Conservation (phyloP, 306 rosid species). For the Dicorynia guianensis region DNA sequence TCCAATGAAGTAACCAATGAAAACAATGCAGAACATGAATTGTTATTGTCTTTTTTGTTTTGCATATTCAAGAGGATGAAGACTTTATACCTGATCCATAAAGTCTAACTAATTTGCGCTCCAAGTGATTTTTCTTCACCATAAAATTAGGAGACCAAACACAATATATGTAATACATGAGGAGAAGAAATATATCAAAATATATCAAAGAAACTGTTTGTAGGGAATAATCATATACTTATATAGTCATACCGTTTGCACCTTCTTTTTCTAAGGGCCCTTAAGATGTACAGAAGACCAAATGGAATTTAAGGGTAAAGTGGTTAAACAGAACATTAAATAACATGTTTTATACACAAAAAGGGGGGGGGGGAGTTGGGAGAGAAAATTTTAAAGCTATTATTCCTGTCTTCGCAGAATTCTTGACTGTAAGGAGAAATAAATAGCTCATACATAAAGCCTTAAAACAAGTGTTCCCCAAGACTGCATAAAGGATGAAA, state of each 20-base stretch:
- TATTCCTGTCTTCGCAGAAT: neutral
- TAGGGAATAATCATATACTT: conserved; percentile 44
- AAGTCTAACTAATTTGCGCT: conserved; percentile 44
- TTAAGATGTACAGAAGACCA: conserved; percentile 48
- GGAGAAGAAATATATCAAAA: conserved; percentile 33
- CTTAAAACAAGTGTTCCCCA: neutral
- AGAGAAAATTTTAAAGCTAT: conserved; percentile 2
- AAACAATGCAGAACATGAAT: neutral
- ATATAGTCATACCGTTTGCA: conserved; percentile 50
- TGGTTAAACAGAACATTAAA: conserved; percentile 13
- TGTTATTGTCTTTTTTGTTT: neutral
- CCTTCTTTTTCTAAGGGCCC: conserved; percentile 49
- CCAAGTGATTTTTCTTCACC: conserved; percentile 36
- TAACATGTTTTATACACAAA: neutral
- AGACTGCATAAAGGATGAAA: neutral
- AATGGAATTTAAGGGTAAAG: conserved; percentile 38
- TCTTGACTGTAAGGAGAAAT: conserved; percentile 15
- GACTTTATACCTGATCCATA: conserved; percentile 44
- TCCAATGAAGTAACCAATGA: neutral
- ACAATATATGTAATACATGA: conserved; percentile 9
- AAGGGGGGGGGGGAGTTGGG: neutral
- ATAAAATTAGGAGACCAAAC: conserved; percentile 33
- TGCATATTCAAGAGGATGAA: conserved; percentile 24
- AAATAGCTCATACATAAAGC: neutral
- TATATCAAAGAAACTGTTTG: conserved; percentile 21